Percentiles rank a stretch among this genome's conserved stretches.
Evolutionary conservation across 805 yeast genomes (phyloP).

Genomic region (Candida ponderosae): DNA sequence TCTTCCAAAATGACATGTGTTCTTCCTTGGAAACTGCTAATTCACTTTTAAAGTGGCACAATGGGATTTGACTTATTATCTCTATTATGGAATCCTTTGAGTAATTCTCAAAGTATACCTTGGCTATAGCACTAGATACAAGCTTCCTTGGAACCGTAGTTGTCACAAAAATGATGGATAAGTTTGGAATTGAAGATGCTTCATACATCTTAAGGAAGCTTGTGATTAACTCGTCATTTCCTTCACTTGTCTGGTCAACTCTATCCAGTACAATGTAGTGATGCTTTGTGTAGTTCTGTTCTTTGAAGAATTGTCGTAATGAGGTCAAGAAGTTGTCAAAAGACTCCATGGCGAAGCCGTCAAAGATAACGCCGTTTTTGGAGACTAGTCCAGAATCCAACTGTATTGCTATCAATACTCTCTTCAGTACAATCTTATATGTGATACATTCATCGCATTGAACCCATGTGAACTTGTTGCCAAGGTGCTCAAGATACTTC

Average conservation of each 20-base stretch:
- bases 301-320: conserved; percentile 7
- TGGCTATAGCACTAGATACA: conserved; percentile 12
- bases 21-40: background rate
- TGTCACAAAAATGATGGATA: conserved; percentile 14
- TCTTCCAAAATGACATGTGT: conserved; percentile 11
- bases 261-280: conserved; percentile 18
- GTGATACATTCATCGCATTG: conserved; percentile 20
- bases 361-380: conserved; percentile 4
- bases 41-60: conserved; percentile 8
- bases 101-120: conserved; percentile 13
- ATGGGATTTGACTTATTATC: conserved; percentile 2
- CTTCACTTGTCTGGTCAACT: conserved; percentile 18
- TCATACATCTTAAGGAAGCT: conserved; percentile 15
- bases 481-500: conserved; percentile 3
- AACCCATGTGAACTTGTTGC: conserved; percentile 11
- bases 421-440: conserved; percentile 15
- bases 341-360: conserved; percentile 7
- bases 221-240: conserved; percentile 6
- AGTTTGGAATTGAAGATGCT: conserved; percentile 6
- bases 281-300: conserved; percentile 4
- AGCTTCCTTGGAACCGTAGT: conserved; percentile 10
- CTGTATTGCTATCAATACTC: conserved; percentile 5
- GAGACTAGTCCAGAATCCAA: conserved; percentile 6
- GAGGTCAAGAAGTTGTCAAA: conserved; percentile 16
- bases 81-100: conserved; percentile 5